phyloP scores from a whole-genome alignment of 805 yeast genomes.

The Kazachstania psychrophila region DNA sequence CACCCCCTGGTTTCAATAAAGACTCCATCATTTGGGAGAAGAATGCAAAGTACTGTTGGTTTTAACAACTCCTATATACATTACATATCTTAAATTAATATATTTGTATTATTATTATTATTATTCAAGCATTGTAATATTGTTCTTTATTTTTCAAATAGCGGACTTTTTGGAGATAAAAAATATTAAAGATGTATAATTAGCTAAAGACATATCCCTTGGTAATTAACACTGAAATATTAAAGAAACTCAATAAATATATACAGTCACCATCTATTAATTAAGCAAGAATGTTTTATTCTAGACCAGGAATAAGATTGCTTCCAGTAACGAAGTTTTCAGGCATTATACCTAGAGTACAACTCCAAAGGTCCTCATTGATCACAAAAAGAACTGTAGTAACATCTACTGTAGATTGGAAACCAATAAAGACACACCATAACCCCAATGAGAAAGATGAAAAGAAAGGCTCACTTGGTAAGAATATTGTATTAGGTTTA shows the following conservation, averaged over 20 bases:
- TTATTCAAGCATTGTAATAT: too few species aligned
- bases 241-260: too few species aligned
- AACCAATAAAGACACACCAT: slow-evolving; percentile 50
- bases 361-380: not conserved
- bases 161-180: too few species aligned
- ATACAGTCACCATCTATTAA: too few species aligned
- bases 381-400: slow-evolving; percentile 32
- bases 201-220: too few species aligned
- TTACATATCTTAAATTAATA: too few species aligned
- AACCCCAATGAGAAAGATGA: slow-evolving; percentile 34
- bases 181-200: too few species aligned
- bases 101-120: too few species aligned
- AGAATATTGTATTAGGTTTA: slow-evolving; percentile 31
- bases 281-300: slow-evolving; percentile 3
- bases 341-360: not conserved
- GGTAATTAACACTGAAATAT: too few species aligned
- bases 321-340: not conserved
- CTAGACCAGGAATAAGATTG: not conserved
- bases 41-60: slow-evolving; percentile 44
- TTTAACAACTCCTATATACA: slow-evolving; percentile 19
- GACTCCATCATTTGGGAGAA: slow-evolving; percentile 32
- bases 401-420: slow-evolving; percentile 77
- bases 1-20: slow-evolving; percentile 20
- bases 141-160: too few species aligned
- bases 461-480: slow-evolving; percentile 15